These are phyloP conservation scores for Paramyrothecium roridum DNA, from an alignment of 2,329 filamentous ascomycete genomes.

Conservation along the genomic window DNA sequence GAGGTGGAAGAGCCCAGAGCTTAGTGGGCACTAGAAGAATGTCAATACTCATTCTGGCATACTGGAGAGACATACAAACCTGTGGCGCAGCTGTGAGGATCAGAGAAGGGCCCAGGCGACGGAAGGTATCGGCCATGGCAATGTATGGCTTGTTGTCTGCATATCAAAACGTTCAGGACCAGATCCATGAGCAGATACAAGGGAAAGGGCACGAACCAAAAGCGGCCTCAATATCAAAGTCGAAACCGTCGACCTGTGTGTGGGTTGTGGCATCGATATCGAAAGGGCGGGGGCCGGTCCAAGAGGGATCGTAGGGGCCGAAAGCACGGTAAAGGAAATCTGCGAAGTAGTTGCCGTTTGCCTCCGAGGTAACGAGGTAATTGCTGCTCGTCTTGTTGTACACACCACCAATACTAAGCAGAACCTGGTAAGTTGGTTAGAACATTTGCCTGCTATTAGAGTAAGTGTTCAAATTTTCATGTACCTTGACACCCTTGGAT, in stretches of 20 bases:
- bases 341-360: conserved; percentile 20
- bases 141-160: conserved; percentile 21
- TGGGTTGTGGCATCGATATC: conserved; percentile 16
- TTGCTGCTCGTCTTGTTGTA: background rate
- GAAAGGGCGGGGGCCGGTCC: conserved; percentile 22
- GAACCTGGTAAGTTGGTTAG: conserved; percentile 8
- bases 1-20: conserved; percentile 16
- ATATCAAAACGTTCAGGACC: background rate
- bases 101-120: conserved; percentile 16
- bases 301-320: conserved; percentile 16
- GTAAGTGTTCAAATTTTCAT: background rate
- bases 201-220: conserved; percentile 9
- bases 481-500: conserved; percentile 23
- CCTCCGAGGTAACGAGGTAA: conserved; percentile 12
- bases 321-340: conserved; percentile 22
- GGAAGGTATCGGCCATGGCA: conserved; percentile 20
- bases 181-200: background rate
- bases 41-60: background rate
- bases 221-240: conserved; percentile 25
- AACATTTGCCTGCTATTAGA: background rate
- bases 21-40: conserved; percentile 25
- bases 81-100: conserved; percentile 32
- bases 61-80: background rate
- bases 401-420: conserved; percentile 23
- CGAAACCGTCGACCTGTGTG: conserved; percentile 25